Evolutionary conservation across 208 protist species (phyloP).

Genomic region (Wallacemonas collosoma): DNA sequence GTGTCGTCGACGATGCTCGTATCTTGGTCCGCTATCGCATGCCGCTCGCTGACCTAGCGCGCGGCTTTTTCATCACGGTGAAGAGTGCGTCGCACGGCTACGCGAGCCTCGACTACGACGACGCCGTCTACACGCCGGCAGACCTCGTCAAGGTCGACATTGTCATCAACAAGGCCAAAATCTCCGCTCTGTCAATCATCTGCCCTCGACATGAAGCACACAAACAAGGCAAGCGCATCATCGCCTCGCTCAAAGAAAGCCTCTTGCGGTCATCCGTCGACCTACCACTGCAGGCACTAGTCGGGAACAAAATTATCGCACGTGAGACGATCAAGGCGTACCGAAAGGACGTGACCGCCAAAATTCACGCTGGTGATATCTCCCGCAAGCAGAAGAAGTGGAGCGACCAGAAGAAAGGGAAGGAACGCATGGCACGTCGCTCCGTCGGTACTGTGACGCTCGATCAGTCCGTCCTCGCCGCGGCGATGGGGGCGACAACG

Average conservation of each 20-base stretch:
- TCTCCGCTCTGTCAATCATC: slow-evolving; percentile 93
- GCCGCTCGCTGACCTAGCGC: slow-evolving; percentile 94
- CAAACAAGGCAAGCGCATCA: slow-evolving; percentile 66
- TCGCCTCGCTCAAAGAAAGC: slow-evolving; percentile 84
- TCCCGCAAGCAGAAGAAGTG: slow-evolving; percentile 97
- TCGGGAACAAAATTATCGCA: slow-evolving; percentile 90
- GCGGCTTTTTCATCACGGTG: slow-evolving; percentile 94
- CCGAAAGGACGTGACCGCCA: slow-evolving; percentile 94
- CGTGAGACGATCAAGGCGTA: slow-evolving; percentile 94
- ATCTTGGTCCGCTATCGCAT: slow-evolving; percentile 87
- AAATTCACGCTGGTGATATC: slow-evolving; percentile 96
- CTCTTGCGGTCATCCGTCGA: slow-evolving; percentile 90
- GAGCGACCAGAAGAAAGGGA: slow-evolving; percentile 97
- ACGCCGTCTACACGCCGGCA: slow-evolving; percentile 80
- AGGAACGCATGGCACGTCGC: slow-evolving; percentile 95
- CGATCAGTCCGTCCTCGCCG: slow-evolving; percentile 91
- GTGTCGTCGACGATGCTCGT: slow-evolving; percentile 71
- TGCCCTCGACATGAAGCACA: slow-evolving; percentile 71
- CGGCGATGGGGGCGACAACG: slow-evolving; percentile 81
- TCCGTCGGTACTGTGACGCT: slow-evolving; percentile 92
- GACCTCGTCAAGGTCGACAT: slow-evolving; percentile 94
- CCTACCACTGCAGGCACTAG: slow-evolving; percentile 91
- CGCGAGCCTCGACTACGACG: slow-evolving; percentile 96
- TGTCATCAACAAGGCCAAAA: slow-evolving; percentile 90
- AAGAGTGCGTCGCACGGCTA: slow-evolving; percentile 94